phyloP scores from a whole-genome alignment of 495 filamentous ascomycete species.

The Penicillium turbatum region DNA sequence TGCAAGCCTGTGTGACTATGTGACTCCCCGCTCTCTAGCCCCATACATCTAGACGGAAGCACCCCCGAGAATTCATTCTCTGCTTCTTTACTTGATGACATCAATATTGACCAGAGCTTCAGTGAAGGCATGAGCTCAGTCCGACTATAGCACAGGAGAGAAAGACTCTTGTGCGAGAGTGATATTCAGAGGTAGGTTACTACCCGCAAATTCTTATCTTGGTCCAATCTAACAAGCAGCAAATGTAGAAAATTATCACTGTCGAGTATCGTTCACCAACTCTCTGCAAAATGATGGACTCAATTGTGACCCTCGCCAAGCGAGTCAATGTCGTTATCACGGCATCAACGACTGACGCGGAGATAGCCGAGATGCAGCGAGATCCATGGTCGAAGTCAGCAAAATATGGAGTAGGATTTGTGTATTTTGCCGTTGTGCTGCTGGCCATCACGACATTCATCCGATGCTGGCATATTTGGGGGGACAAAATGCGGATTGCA shows the following conservation, averaged over 20 bases:
- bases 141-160: constrained; percentile 7
- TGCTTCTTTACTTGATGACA: not conserved
- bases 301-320: constrained; percentile 52
- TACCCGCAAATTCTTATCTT: not conserved
- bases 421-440: constrained; percentile 75
- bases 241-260: not conserved
- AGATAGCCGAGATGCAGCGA: constrained; percentile 67
- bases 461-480: constrained; percentile 78
- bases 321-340: constrained; percentile 70
- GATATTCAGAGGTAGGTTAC: constrained; percentile 4
- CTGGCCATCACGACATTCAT: constrained; percentile 58
- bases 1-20: constrained; percentile 8
- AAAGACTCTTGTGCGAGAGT: not conserved
- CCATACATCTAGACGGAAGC: constrained; percentile 19
- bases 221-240: not conserved
- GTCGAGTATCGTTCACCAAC: not conserved
- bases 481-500: constrained; percentile 81
- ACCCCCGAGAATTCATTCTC: constrained; percentile 7
- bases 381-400: constrained; percentile 79
- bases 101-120: constrained; percentile 1
- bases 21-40: constrained; percentile 12
- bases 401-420: constrained; percentile 84
- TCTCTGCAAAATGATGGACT: constrained; percentile 15
- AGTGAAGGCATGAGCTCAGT: constrained; percentile 11
- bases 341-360: constrained; percentile 61